Percentiles rank a stretch among this genome's conserved stretches.
Evolutionary conservation across 2,329 filamentous ascomycete genomes (phyloP).

Genomic region (Mollisiaceae sp.): DNA sequence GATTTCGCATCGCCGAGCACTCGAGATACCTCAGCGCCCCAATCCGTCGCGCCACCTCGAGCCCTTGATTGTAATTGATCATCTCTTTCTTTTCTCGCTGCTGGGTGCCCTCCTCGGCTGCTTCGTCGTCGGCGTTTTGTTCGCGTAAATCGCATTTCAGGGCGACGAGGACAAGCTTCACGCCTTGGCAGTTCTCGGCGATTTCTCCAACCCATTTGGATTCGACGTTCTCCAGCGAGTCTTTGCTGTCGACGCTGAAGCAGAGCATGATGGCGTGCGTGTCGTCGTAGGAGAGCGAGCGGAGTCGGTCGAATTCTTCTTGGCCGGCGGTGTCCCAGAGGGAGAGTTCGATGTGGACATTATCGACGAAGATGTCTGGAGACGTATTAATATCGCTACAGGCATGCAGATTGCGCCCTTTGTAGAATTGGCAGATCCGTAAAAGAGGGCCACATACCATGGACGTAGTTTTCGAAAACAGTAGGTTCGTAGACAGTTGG

Average conservation of each 20-base stretch:
- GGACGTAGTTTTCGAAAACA: slow-evolving; percentile 98
- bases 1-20: slow-evolving; percentile 97
- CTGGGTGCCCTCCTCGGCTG: slow-evolving; percentile 51
- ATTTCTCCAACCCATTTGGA: slow-evolving; percentile 99
- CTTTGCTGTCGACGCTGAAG: slow-evolving; percentile 95
- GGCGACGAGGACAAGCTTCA: slow-evolving; percentile 92
- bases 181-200: slow-evolving; percentile 93
- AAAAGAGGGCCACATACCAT: slow-evolving; percentile 63
- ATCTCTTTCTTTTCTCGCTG: slow-evolving; percentile 68
- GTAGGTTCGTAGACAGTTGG: slow-evolving; percentile 98
- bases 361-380: slow-evolving; percentile 97
- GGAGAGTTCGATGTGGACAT: slow-evolving; percentile 94
- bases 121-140: slow-evolving; percentile 67
- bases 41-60: slow-evolving; percentile 90
- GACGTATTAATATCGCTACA: neutral
- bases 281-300: slow-evolving; percentile 94
- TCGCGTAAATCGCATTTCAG: slow-evolving; percentile 97
- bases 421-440: neutral
- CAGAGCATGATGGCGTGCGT: slow-evolving; percentile 99
- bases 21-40: slow-evolving; percentile 94
- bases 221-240: slow-evolving; percentile 97
- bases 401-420: neutral
- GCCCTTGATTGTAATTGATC: slow-evolving; percentile 89
- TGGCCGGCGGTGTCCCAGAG: slow-evolving; percentile 98
- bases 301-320: slow-evolving; percentile 96